Evolutionary conservation across 2,329 filamentous ascomycete genomes (phyloP).

Genomic region (Dactylellina leptospora): DNA sequence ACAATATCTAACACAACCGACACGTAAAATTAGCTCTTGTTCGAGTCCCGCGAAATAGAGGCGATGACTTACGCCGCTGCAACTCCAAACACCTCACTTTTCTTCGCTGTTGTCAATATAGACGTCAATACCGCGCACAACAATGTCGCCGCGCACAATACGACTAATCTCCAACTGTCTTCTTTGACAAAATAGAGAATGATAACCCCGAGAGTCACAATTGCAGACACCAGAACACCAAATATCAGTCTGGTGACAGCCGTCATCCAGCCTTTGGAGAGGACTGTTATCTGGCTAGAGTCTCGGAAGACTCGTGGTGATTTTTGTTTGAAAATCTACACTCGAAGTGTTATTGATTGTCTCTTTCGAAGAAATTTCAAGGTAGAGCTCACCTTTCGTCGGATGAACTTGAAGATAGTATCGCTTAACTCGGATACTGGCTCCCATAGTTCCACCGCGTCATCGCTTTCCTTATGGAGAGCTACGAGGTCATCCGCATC

Average conservation of each 20-base stretch:
- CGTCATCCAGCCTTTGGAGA: slow-evolving; percentile 18
- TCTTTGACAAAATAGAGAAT: slow-evolving; percentile 10
- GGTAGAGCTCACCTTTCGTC: neutral
- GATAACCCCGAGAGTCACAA: slow-evolving; percentile 17
- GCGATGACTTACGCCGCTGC: slow-evolving; percentile 33
- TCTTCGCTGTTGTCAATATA: slow-evolving; percentile 36
- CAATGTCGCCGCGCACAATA: slow-evolving; percentile 15
- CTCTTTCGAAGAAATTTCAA: neutral
- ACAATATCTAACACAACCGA: slow-evolving; percentile 21
- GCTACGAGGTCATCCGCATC: slow-evolving; percentile 30
- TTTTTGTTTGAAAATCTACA: slow-evolving; percentile 24
- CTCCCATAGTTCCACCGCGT: slow-evolving; percentile 26
- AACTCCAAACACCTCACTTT: slow-evolving; percentile 36
- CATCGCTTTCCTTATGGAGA: slow-evolving; percentile 22
- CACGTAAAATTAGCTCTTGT: neutral
- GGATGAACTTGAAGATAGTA: neutral
- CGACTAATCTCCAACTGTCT: slow-evolving; percentile 7
- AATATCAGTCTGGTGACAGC: slow-evolving; percentile 8
- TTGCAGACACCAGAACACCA: slow-evolving; percentile 3
- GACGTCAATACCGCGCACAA: slow-evolving; percentile 23
- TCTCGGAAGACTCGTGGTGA: slow-evolving; percentile 3
- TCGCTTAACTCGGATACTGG: slow-evolving; percentile 3
- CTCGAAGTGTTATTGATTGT: neutral
- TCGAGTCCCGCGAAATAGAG: neutral
- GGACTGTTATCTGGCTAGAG: slow-evolving; percentile 2